Percentiles rank a stretch among this genome's conserved stretches.
Conservation (phyloP, 1,284 basidiomycete species). For the Phlebopus sp. region DNA sequence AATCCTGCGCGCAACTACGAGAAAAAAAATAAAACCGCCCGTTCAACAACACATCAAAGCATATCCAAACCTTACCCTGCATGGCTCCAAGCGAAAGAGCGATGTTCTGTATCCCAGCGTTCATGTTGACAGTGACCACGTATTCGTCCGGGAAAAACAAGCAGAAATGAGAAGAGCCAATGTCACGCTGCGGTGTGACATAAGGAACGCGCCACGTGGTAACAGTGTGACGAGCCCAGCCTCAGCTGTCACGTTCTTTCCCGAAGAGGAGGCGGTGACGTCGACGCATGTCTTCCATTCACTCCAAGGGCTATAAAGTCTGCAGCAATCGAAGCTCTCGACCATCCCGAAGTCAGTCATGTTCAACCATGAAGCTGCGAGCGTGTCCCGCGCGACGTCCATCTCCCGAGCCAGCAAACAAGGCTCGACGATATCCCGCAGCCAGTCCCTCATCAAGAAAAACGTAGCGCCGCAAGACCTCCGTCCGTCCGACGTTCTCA, state of each 20-base stretch:
- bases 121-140: conserved; percentile 39
- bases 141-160: conserved; percentile 14
- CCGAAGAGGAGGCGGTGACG: conserved; percentile 21
- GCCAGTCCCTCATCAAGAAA: conserved; percentile 87
- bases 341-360: conserved; percentile 15
- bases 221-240: conserved; percentile 12
- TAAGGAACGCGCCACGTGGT: conserved; percentile 12
- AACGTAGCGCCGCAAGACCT: conserved; percentile 88
- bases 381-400: conserved; percentile 68
- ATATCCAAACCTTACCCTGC: conserved; percentile 57
- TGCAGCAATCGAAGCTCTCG: background rate
- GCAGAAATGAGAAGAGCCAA: background rate
- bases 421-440: conserved; percentile 69
- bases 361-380: conserved; percentile 45
- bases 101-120: conserved; percentile 64
- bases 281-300: conserved; percentile 8
- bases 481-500: conserved; percentile 93
- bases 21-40: conserved; percentile 3
- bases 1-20: conserved; percentile 81
- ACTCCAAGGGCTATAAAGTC: background rate
- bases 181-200: background rate
- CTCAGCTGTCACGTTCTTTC: background rate
- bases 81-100: conserved; percentile 87
- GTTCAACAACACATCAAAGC: background rate
- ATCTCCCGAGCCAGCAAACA: conserved; percentile 60